Evolutionary conservation across 1,284 basidiomycete genomes (phyloP).

Genomic region (Somion occarium): DNA sequence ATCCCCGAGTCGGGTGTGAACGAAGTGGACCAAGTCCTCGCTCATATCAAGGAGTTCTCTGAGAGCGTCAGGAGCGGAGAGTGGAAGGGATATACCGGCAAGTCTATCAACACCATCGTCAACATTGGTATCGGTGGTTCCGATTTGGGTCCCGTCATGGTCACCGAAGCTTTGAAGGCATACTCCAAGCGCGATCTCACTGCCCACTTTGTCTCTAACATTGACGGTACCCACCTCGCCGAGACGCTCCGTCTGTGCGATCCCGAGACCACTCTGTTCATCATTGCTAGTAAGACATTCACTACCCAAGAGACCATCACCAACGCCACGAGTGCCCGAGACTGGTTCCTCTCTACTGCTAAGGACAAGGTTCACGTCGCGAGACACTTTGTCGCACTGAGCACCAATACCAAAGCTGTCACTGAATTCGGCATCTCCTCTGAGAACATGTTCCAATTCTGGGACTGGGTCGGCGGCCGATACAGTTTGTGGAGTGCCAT

Average conservation of each 20-base stretch:
- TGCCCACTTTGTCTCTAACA: constrained; percentile 94
- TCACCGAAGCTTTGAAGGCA: constrained; percentile 92
- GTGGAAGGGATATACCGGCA: constrained; percentile 98
- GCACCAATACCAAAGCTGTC: constrained; percentile 93
- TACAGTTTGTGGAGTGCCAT: constrained; percentile 99
- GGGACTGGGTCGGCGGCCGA: constrained; percentile 99
- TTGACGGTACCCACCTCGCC: constrained; percentile 96
- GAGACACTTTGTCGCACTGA: constrained; percentile 98
- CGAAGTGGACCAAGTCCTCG: constrained; percentile 81
- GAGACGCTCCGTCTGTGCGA: constrained; percentile 83
- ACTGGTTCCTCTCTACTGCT: constrained; percentile 89
- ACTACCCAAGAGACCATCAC: constrained; percentile 99
- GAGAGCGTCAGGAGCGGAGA: constrained; percentile 80
- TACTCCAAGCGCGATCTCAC: constrained; percentile 89
- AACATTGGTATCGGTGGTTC: constrained; percentile 99
- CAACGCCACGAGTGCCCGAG: constrained; percentile 90
- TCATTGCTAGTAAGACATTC: constrained; percentile 98
- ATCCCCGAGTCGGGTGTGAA: constrained; percentile 81
- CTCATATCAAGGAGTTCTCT: constrained; percentile 90
- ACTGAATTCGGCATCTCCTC: constrained; percentile 92
- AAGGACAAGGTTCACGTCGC: constrained; percentile 90
- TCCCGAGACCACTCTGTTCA: constrained; percentile 94
- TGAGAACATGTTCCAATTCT: constrained; percentile 99
- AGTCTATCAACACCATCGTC: constrained; percentile 90
- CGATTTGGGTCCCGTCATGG: constrained; percentile 98